Conservation (phyloP, 2,329 filamentous ascomycete species). For the Neospermospora avenae region DNA sequence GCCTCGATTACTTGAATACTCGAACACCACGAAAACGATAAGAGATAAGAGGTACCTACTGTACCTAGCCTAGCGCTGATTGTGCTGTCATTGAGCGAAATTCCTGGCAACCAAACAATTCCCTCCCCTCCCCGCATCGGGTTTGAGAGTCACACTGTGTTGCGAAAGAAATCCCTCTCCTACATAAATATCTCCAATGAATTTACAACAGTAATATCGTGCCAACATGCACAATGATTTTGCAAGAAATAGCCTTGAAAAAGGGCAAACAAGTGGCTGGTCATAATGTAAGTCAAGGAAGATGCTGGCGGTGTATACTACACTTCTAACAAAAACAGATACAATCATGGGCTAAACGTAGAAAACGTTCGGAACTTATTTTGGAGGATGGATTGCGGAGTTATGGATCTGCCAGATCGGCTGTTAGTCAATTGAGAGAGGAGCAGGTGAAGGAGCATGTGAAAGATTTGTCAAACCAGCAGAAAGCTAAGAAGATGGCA, state of each 20-base stretch:
- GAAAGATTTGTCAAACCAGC: slow-evolving; percentile 28
- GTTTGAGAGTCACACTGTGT: slow-evolving; percentile 2
- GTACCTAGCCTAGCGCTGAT: slow-evolving; percentile 7
- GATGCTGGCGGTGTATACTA: slow-evolving; percentile 11
- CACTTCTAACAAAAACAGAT: slow-evolving; percentile 24
- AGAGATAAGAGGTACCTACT: background rate
- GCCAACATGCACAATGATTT: slow-evolving; percentile 35
- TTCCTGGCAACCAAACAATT: background rate
- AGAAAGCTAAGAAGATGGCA: slow-evolving; percentile 45
- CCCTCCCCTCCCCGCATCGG: slow-evolving; percentile 13
- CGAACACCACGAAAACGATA: slow-evolving; percentile 5
- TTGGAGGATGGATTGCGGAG: slow-evolving; percentile 9
- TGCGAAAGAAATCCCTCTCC: slow-evolving; percentile 10
- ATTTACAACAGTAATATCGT: slow-evolving; percentile 13
- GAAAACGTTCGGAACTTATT: slow-evolving; percentile 2
- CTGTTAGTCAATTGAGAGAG: slow-evolving; percentile 26
- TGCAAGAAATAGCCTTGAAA: slow-evolving; percentile 33
- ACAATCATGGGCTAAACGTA: slow-evolving; percentile 28
- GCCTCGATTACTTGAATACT: background rate
- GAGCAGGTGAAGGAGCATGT: slow-evolving; percentile 31
- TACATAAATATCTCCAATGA: slow-evolving; percentile 10
- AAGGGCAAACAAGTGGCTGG: slow-evolving; percentile 34
- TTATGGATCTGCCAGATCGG: slow-evolving; percentile 18
- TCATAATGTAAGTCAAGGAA: slow-evolving; percentile 33
- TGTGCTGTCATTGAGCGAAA: slow-evolving; percentile 4